A percentile compares a stretch with the other conserved stretches of the same genome.
phyloP scores from a whole-genome alignment of 805 yeast genomes.

The Starmerella apis region DNA sequence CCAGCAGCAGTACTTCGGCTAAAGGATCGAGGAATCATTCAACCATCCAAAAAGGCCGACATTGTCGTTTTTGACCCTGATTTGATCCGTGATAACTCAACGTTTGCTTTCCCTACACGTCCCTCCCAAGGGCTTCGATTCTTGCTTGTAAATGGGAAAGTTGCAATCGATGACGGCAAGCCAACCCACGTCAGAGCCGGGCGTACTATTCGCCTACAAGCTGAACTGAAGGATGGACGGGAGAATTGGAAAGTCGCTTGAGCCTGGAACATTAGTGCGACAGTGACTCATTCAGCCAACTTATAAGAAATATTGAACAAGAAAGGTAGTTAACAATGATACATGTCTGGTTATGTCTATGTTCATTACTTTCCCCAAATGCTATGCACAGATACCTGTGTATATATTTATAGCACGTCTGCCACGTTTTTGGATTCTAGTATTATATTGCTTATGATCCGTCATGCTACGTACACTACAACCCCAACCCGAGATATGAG shows the following conservation, averaged over 20 bases:
- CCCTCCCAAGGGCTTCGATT: constrained; percentile 10
- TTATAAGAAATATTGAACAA: no score
- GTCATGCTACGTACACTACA: not conserved
- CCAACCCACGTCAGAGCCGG: constrained; percentile 15
- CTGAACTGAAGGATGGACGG: not conserved
- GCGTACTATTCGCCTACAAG: not conserved
- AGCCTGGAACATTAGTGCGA: no score
- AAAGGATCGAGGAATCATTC: constrained; percentile 12
- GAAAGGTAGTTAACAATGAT: no score
- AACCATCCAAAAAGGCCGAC: constrained; percentile 12
- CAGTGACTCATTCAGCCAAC: no score
- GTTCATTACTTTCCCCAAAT: no score
- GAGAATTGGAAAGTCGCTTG: no score
- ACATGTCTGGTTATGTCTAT: no score
- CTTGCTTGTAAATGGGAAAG: constrained; percentile 16
- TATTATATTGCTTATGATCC: not conserved
- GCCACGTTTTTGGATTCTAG: no score
- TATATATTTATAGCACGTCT: no score
- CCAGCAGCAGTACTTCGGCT: constrained; percentile 14
- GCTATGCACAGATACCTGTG: no score
- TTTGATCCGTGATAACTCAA: constrained; percentile 14
- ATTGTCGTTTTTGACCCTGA: constrained; percentile 17
- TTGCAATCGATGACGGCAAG: constrained; percentile 13
- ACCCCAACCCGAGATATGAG: not conserved
- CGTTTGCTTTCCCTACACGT: constrained; percentile 13